phyloP scores from a whole-genome alignment of 495 filamentous ascomycete species.

The Hypomontagnella submonticulosa region DNA sequence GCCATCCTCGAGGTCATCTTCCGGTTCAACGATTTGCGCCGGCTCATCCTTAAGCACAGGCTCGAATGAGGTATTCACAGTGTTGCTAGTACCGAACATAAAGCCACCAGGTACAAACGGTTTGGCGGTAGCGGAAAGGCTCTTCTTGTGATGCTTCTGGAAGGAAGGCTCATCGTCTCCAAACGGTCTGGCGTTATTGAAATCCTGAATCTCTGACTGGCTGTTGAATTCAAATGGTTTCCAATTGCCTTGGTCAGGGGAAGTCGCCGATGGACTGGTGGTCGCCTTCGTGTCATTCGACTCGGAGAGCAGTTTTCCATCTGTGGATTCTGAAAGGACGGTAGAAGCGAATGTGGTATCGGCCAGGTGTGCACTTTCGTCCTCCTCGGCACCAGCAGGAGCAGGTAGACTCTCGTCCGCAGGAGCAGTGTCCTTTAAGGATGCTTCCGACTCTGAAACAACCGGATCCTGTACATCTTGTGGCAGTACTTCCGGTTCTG shows the following conservation, averaged over 20 bases:
- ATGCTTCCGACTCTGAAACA: conserved; percentile 37
- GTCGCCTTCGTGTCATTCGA: conserved; percentile 61
- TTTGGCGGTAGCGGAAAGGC: conserved; percentile 74
- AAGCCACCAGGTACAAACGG: conserved; percentile 71
- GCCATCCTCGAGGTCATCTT: conserved; percentile 56
- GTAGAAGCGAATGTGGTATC: conserved; percentile 60
- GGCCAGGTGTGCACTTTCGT: conserved; percentile 52
- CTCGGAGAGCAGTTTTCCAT: conserved; percentile 58
- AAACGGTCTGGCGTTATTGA: conserved; percentile 56
- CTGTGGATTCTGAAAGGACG: conserved; percentile 57
- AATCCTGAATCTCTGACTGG: conserved; percentile 50
- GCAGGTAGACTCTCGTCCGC: conserved; percentile 30
- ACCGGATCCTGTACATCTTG: conserved; percentile 49
- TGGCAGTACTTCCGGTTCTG: conserved; percentile 60
- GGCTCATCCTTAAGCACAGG: conserved; percentile 39
- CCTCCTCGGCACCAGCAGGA: conserved; percentile 57
- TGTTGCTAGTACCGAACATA: conserved; percentile 47
- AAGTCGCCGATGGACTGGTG: conserved; percentile 57
- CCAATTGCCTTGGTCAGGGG: conserved; percentile 55
- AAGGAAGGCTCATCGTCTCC: conserved; percentile 49
- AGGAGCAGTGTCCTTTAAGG: conserved; percentile 46
- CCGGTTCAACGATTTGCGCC: conserved; percentile 52
- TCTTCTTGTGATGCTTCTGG: conserved; percentile 62
- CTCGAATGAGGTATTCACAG: conserved; percentile 32
- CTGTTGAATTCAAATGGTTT: conserved; percentile 58